Conservation (phyloP, 257 asterid genomes). For the Jaltomata sinuosa region DNA sequence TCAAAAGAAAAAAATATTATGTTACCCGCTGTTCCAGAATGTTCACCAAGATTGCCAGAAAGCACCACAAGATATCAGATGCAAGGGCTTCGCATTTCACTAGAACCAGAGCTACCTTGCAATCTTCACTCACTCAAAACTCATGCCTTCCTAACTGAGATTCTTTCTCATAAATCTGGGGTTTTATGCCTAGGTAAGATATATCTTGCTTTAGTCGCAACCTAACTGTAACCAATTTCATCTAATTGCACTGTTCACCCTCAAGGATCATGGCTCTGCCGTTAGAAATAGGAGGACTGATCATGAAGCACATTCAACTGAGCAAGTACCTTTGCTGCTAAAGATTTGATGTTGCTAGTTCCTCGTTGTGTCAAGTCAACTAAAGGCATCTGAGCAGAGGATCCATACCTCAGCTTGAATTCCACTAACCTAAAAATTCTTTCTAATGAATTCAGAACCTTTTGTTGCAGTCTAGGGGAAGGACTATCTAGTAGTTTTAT, state of each 20-base stretch:
- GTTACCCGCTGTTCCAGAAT: not conserved
- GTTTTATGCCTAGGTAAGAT: not conserved
- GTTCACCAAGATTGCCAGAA: not conserved
- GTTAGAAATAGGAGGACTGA: slow-evolving; percentile 29
- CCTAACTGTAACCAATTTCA: not conserved
- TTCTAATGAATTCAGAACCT: slow-evolving; percentile 39
- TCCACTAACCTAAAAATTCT: slow-evolving; percentile 45
- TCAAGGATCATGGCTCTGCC: not conserved
- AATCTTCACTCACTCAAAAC: not conserved
- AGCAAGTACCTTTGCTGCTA: slow-evolving; percentile 57
- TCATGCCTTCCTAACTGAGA: not conserved
- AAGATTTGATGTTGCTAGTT: slow-evolving; percentile 29
- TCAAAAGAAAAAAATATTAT: not conserved
- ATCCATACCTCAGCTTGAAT: slow-evolving; percentile 37
- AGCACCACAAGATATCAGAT: not conserved
- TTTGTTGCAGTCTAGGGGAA: slow-evolving; percentile 40
- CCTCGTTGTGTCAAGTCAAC: slow-evolving; percentile 61
- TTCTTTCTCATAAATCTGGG: not conserved
- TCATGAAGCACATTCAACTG: slow-evolving; percentile 45
- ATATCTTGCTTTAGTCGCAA: not conserved
- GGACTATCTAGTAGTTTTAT: slow-evolving; percentile 37
- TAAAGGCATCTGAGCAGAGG: slow-evolving; percentile 30
- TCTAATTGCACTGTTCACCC: not conserved
- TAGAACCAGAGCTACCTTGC: not conserved
- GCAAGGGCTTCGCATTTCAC: not conserved